These are phyloP conservation scores for Aspergillus luchuensis DNA, from an alignment of 2,329 filamentous ascomycete genomes.

Conservation along the genomic window DNA sequence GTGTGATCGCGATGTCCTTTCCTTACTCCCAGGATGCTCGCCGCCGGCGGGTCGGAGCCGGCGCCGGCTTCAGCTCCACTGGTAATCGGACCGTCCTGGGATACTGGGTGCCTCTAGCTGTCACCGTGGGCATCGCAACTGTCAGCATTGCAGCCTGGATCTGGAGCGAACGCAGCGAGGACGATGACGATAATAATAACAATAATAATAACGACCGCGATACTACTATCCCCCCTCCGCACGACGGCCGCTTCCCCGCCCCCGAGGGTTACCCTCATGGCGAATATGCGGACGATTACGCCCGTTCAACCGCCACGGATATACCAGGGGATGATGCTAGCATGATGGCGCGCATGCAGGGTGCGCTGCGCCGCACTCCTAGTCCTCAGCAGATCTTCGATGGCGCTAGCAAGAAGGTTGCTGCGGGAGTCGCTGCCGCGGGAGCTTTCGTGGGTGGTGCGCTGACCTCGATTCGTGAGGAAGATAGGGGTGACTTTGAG, in stretches of 20 bases:
- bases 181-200: slow-evolving; percentile 64
- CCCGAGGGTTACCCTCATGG: slow-evolving; percentile 32
- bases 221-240: slow-evolving; percentile 50
- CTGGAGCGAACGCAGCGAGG: slow-evolving; percentile 82
- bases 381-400: slow-evolving; percentile 89
- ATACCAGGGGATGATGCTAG: slow-evolving; percentile 51
- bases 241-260: slow-evolving; percentile 29
- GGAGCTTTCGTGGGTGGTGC: slow-evolving; percentile 81
- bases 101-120: slow-evolving; percentile 85
- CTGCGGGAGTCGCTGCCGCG: slow-evolving; percentile 78
- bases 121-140: slow-evolving; percentile 86
- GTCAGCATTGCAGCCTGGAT: slow-evolving; percentile 87
- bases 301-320: slow-evolving; percentile 40
- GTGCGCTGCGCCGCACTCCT: slow-evolving; percentile 76
- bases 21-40: slow-evolving; percentile 40
- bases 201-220: slow-evolving; percentile 63
- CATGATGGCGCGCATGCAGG: slow-evolving; percentile 77
- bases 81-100: slow-evolving; percentile 50
- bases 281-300: slow-evolving; percentile 33
- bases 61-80: slow-evolving; percentile 45
- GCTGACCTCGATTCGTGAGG: slow-evolving; percentile 79
- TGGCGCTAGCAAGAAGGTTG: slow-evolving; percentile 76
- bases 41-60: slow-evolving; percentile 40
- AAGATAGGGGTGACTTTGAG: slow-evolving; percentile 75
- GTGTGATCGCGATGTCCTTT: slow-evolving; percentile 42